Evolutionary conservation across 768 basidiomycete species (phyloP).

Genomic region (Amyloporia xantha): DNA sequence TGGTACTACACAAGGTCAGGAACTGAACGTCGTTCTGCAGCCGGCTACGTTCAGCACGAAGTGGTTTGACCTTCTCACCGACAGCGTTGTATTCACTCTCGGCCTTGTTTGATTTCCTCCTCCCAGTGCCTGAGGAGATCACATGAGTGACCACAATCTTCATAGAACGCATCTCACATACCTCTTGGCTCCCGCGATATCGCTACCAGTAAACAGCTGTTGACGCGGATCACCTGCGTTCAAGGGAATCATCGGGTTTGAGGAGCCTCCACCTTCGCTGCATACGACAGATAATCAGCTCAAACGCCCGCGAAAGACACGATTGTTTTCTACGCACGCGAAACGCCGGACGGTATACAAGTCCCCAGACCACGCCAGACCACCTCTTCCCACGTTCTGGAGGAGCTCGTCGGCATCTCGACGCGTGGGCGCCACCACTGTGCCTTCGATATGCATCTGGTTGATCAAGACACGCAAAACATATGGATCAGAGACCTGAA

Average conservation of each 20-base stretch:
- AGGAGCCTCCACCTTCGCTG: constrained; percentile 66
- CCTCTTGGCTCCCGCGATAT: constrained; percentile 43
- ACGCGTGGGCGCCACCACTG: constrained; percentile 59
- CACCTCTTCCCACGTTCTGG: constrained; percentile 33
- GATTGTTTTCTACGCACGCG: constrained; percentile 37
- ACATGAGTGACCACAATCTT: neutral
- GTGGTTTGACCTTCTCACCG: constrained; percentile 22
- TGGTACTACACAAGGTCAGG: neutral
- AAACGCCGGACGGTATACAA: constrained; percentile 57
- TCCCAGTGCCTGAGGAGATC: constrained; percentile 41
- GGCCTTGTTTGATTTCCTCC: constrained; percentile 29
- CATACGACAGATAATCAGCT: neutral
- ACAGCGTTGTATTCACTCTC: constrained; percentile 33
- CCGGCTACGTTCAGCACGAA: constrained; percentile 25
- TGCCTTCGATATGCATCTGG: constrained; percentile 60
- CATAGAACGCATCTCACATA: constrained; percentile 21
- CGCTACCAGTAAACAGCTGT: constrained; percentile 47
- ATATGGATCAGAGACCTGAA: constrained; percentile 65
- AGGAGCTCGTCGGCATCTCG: constrained; percentile 53
- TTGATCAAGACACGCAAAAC: constrained; percentile 83
- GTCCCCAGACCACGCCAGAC: constrained; percentile 59
- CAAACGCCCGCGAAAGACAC: neutral
- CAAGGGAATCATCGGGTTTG: constrained; percentile 31
- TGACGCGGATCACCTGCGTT: constrained; percentile 29
- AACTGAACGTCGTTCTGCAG: constrained; percentile 25